A percentile compares a stretch with the other conserved stretches of the same genome.
Evolutionary conservation across 257 asterid species (phyloP).

Genomic region (Salvia miltiorrhiza): DNA sequence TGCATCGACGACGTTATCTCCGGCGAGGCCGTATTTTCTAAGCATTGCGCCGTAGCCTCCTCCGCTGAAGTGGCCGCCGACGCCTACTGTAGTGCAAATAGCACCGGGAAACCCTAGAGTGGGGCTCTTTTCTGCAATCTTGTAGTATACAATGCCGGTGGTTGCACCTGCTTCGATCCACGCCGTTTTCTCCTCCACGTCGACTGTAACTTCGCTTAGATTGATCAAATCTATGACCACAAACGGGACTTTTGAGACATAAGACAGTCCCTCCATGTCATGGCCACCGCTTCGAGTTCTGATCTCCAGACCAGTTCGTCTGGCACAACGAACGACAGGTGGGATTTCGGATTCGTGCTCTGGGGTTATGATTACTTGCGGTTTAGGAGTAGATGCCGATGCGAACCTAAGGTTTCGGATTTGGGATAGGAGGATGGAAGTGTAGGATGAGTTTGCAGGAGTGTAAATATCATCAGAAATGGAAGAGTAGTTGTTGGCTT

Average conservation of each 20-base stretch:
- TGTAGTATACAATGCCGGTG: conserved; percentile 16
- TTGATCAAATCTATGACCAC: conserved; percentile 31
- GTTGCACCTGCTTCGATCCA: conserved; percentile 33
- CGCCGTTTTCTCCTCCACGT: conserved; percentile 23
- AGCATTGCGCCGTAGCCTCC: conserved; percentile 35
- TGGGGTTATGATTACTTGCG: conserved; percentile 26
- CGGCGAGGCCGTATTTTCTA: conserved; percentile 33
- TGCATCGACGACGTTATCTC: conserved; percentile 35
- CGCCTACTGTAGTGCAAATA: conserved; percentile 24
- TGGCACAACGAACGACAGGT: conserved; percentile 19
- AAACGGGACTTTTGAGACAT: conserved; percentile 12
- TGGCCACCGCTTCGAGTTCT: conserved; percentile 40
- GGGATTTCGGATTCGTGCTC: conserved; percentile 27
- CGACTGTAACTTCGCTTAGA: conserved; percentile 14
- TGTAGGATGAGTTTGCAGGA: conserved; percentile 18
- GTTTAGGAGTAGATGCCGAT: conserved; percentile 10
- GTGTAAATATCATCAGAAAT: conserved; percentile 7
- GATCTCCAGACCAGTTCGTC: conserved; percentile 14
- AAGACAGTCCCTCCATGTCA: conserved; percentile 34
- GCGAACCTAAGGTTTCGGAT: conserved; percentile 23
- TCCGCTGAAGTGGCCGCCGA: conserved; percentile 31
- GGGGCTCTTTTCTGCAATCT: conserved; percentile 5
- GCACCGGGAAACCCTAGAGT: conserved; percentile 23
- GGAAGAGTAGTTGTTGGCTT: neutral
- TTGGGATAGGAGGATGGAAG: conserved; percentile 3